Conservation (phyloP, 306 rosid species). For the Notholithocarpus densiflorus region DNA sequence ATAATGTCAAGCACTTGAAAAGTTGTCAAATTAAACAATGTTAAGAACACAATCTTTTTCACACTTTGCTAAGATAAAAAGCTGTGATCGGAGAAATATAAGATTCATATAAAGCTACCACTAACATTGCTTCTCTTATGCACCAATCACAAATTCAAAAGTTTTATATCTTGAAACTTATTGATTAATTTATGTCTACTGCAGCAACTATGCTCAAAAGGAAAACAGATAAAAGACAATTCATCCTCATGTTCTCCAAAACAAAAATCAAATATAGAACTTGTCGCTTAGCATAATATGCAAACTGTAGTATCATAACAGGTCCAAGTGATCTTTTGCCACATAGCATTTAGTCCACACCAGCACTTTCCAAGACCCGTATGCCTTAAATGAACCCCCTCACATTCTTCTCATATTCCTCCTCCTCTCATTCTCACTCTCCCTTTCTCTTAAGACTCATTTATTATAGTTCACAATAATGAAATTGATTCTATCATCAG, state of each 20-base stretch:
- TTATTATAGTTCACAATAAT: slow-evolving; percentile 17
- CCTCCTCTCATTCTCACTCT: neutral
- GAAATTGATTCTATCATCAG: slow-evolving; percentile 19
- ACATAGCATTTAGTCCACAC: slow-evolving; percentile 17
- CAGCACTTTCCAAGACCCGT: slow-evolving; percentile 12
- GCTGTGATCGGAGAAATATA: too few species aligned
- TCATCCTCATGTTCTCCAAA: slow-evolving; percentile 16
- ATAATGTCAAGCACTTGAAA: too few species aligned
- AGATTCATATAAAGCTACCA: too few species aligned
- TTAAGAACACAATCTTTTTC: too few species aligned
- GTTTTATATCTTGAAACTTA: too few species aligned
- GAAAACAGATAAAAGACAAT: slow-evolving; percentile 1
- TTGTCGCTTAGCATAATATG: slow-evolving; percentile 25
- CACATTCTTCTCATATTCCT: neutral
- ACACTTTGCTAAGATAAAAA: too few species aligned
- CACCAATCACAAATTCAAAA: too few species aligned
- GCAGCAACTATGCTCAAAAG: neutral
- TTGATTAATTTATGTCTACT: too few species aligned
- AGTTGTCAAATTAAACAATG: too few species aligned
- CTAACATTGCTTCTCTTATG: too few species aligned
- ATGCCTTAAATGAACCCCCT: slow-evolving; percentile 3
- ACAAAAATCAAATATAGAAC: neutral
- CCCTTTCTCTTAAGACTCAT: neutral
- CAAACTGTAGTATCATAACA: slow-evolving; percentile 18
- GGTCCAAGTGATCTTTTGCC: slow-evolving; percentile 14